These are phyloP conservation scores for Acidomyces sp. DNA, from an alignment of 495 filamentous ascomycete genomes.

Conservation along the genomic window DNA sequence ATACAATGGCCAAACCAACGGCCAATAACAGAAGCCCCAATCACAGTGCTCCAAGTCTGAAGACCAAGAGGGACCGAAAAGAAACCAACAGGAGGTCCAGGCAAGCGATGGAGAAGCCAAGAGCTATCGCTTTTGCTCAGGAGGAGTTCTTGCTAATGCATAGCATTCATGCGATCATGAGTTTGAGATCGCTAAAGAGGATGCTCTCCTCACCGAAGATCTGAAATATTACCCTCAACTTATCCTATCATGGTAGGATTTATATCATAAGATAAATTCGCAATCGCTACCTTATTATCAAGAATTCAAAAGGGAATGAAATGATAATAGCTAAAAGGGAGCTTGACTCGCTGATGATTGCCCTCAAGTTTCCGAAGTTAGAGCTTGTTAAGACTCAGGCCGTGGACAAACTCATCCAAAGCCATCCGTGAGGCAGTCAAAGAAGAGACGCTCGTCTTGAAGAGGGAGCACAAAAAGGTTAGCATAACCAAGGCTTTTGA, in stretches of 20 bases:
- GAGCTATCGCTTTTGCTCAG: no score
- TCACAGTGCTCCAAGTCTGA: slow-evolving; percentile 1
- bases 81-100: no score
- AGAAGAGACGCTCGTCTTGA: slow-evolving; percentile 7
- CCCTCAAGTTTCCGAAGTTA: neutral
- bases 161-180: no score
- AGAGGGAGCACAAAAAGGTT: slow-evolving; percentile 6
- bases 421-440: slow-evolving; percentile 2
- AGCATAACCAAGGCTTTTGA: slow-evolving; percentile 13
- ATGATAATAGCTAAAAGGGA: neutral
- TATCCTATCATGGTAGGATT: slow-evolving; percentile 12
- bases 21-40: neutral
- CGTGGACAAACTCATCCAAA: neutral
- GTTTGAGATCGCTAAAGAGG: no score
- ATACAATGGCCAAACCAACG: neutral
- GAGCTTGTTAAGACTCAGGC: neutral
- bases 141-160: no score
- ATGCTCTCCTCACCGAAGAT: no score
- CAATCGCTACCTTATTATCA: neutral
- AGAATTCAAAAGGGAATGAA: neutral
- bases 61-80: slow-evolving; percentile 15
- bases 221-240: slow-evolving; percentile 15
- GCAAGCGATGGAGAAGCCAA: no score
- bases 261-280: slow-evolving; percentile 7
- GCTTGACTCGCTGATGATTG: slow-evolving; percentile 3